Evolutionary conservation across 2,329 filamentous ascomycete genomes (phyloP).

Genomic region (Hypocrella siamensis): DNA sequence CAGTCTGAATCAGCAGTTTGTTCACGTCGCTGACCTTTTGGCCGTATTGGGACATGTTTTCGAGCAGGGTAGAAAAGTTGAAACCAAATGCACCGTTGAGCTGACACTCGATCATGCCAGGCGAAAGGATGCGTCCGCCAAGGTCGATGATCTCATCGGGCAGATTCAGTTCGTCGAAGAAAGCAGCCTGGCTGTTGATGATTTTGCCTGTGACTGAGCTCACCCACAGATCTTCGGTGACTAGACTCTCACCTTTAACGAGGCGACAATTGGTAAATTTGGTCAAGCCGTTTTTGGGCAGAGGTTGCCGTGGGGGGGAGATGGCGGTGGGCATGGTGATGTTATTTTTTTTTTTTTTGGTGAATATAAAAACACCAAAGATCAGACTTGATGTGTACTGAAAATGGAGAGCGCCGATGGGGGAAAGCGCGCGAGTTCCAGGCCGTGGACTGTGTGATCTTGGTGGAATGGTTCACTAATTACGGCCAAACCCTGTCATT

Average conservation of each 20-base stretch:
- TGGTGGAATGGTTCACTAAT: too few relatives aligned
- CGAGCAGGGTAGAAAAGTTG: conserved; percentile 72
- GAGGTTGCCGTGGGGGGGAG: conserved; percentile 16
- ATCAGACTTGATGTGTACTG: too few relatives aligned
- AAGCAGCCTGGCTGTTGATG: conserved; percentile 49
- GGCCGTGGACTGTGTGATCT: too few relatives aligned
- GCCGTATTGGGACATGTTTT: conserved; percentile 51
- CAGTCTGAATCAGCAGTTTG: conserved; percentile 54
- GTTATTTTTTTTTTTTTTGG: not conserved
- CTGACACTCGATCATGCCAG: conserved; percentile 81
- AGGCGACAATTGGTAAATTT: conserved; percentile 84
- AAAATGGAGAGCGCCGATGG: too few relatives aligned
- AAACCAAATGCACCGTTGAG: conserved; percentile 88
- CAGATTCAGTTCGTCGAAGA: conserved; percentile 51
- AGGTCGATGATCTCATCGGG: conserved; percentile 69
- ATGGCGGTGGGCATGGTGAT: conserved; percentile 32
- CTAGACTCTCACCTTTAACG: conserved; percentile 49
- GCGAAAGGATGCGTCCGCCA: conserved; percentile 65
- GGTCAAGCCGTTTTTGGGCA: conserved; percentile 42
- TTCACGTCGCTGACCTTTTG: conserved; percentile 61
- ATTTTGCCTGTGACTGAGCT: conserved; percentile 71
- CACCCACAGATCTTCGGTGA: conserved; percentile 77
- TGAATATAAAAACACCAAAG: conserved; percentile 6
- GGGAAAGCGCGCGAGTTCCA: too few relatives aligned
- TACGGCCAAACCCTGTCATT: too few relatives aligned